These are phyloP conservation scores for Lentinus tigrinus DNA, from an alignment of 768 basidiomycete species.

Conservation along the genomic window DNA sequence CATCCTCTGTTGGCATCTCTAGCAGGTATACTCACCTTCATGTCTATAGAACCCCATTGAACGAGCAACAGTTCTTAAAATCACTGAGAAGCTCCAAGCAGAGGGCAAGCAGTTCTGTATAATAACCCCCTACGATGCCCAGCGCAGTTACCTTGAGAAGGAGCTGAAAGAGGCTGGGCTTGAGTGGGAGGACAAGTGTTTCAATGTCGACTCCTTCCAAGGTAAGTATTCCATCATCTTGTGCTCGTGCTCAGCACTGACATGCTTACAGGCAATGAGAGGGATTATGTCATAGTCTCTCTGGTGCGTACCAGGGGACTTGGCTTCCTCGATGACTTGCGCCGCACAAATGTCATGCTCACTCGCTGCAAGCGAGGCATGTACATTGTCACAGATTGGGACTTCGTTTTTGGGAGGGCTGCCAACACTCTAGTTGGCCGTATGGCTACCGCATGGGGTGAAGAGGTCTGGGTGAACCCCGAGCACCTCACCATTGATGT, in stretches of 20 bases:
- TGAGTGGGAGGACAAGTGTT: slow-evolving; percentile 65
- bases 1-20: neutral
- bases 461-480: slow-evolving; percentile 36
- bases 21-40: neutral
- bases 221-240: slow-evolving; percentile 41
- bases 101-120: slow-evolving; percentile 53
- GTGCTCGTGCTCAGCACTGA: slow-evolving; percentile 6
- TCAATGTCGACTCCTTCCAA: slow-evolving; percentile 82
- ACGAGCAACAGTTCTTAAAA: slow-evolving; percentile 49
- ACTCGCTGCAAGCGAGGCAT: slow-evolving; percentile 77
- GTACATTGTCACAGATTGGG: slow-evolving; percentile 65
- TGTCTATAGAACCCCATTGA: slow-evolving; percentile 58
- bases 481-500: slow-evolving; percentile 37
- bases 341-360: slow-evolving; percentile 87
- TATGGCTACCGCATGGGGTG: slow-evolving; percentile 34
- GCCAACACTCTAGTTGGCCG: slow-evolving; percentile 44
- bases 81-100: slow-evolving; percentile 57
- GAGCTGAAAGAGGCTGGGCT: slow-evolving; percentile 49
- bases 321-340: slow-evolving; percentile 65
- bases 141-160: slow-evolving; percentile 58
- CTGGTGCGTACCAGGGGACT: slow-evolving; percentile 59
- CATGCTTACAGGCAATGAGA: slow-evolving; percentile 67
- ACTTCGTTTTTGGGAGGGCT: slow-evolving; percentile 56
- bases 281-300: slow-evolving; percentile 73
- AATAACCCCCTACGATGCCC: slow-evolving; percentile 82